These are phyloP conservation scores for Dactylellina haptotyla DNA, from an alignment of 2,329 filamentous ascomycete species.

Conservation along the genomic window DNA sequence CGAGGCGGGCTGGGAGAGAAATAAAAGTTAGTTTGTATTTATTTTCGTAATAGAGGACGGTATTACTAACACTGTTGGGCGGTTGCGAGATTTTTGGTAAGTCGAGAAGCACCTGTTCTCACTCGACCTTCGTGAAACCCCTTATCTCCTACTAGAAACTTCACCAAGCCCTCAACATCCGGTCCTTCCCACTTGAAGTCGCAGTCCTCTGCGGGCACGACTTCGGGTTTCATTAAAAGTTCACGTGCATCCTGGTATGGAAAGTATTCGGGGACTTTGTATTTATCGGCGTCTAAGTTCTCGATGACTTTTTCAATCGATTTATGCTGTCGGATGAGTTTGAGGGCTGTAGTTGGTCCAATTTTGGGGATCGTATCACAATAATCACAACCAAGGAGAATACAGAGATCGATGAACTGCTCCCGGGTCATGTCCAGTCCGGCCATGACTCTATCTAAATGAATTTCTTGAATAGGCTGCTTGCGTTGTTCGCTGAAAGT, in stretches of 20 bases:
- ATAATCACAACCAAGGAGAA: constrained; percentile 96
- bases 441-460: constrained; percentile 84
- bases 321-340: constrained; percentile 91
- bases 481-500: constrained; percentile 98
- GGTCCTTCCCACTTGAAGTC: constrained; percentile 99
- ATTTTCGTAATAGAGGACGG: neutral
- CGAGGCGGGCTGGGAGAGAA: constrained; percentile 72
- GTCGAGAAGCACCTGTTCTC: constrained; percentile 76
- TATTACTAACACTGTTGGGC: constrained; percentile 73
- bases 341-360: constrained; percentile 88
- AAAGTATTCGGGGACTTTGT: constrained; percentile 92
- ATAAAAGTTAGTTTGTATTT: neutral
- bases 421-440: constrained; percentile 87
- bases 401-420: constrained; percentile 97
- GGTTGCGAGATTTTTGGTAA: constrained; percentile 90
- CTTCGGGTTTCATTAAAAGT: constrained; percentile 91
- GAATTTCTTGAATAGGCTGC: constrained; percentile 96
- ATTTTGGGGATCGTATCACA: constrained; percentile 95
- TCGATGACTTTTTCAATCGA: constrained; percentile 87
- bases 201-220: constrained; percentile 83
- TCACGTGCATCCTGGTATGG: constrained; percentile 90
- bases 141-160: constrained; percentile 92
- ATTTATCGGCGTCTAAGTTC: constrained; percentile 81
- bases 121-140: constrained; percentile 97
- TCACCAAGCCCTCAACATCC: constrained; percentile 86